A percentile compares a stretch with the other conserved stretches of the same genome.
These are phyloP conservation scores for Elsinoe ampelina DNA, from an alignment of 2,329 filamentous ascomycete species.

Conservation along the genomic window DNA sequence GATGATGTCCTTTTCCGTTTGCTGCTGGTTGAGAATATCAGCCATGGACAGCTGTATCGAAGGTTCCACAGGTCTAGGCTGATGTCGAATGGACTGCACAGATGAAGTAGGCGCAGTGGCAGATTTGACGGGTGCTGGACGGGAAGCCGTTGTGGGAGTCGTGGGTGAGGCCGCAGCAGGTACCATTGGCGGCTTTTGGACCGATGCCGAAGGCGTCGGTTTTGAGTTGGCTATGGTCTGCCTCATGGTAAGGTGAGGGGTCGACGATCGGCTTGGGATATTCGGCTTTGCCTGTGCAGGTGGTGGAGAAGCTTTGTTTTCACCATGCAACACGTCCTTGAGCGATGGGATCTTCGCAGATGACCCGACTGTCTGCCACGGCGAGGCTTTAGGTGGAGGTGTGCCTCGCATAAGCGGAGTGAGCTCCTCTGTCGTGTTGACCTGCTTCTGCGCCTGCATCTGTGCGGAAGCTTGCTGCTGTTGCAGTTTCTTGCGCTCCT, in stretches of 20 bases:
- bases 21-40: constrained; percentile 82
- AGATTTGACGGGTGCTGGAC: neutral
- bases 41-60: constrained; percentile 65
- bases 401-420: constrained; percentile 24
- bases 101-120: constrained; percentile 15
- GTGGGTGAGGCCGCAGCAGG: neutral
- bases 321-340: constrained; percentile 39
- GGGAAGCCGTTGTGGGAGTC: constrained; percentile 13
- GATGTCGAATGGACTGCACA: constrained; percentile 41
- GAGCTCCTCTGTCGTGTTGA: constrained; percentile 29
- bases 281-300: neutral
- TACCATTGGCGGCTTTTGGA: neutral
- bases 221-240: constrained; percentile 48
- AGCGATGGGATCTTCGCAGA: constrained; percentile 42
- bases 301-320: constrained; percentile 21
- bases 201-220: constrained; percentile 15
- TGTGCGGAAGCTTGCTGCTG: constrained; percentile 45
- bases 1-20: constrained; percentile 71
- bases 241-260: constrained; percentile 50
- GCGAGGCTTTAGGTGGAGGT: constrained; percentile 27
- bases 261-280: constrained; percentile 25
- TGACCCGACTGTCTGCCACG: constrained; percentile 55
- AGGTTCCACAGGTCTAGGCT: constrained; percentile 53
- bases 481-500: constrained; percentile 78
- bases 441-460: constrained; percentile 2